Percentiles rank a stretch among this genome's conserved stretches.
These are phyloP conservation scores for Xylariaceae sp. DNA, from an alignment of 2,329 filamentous ascomycete species.

Conservation along the genomic window DNA sequence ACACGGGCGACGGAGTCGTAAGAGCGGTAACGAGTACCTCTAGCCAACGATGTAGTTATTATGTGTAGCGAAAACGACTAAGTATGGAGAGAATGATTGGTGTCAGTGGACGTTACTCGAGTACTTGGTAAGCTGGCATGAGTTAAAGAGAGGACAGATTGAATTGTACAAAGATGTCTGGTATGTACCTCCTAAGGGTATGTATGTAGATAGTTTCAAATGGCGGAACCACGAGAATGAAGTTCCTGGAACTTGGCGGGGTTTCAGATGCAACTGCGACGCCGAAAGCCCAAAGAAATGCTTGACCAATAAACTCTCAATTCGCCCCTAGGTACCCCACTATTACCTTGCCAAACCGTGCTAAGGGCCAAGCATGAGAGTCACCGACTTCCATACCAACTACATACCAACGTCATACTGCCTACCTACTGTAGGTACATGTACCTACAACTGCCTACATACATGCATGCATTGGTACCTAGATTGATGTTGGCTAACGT, in stretches of 20 bases:
- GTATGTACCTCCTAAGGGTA: not conserved
- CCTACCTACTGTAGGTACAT: too few relatives aligned
- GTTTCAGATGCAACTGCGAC: constrained; percentile 25
- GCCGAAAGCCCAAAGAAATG: not conserved
- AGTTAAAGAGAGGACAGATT: not conserved
- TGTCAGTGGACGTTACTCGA: not conserved
- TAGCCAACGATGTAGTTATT: not conserved
- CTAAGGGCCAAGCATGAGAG: not conserved
- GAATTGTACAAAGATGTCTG: not conserved
- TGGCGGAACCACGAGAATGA: not conserved
- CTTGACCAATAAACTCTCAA: not conserved
- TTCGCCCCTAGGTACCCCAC: not conserved
- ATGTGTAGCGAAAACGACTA: not conserved
- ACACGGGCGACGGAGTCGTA: too few relatives aligned
- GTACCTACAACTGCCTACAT: too few relatives aligned
- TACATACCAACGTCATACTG: not conserved
- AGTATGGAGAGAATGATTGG: not conserved
- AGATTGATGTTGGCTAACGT: too few relatives aligned
- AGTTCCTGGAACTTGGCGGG: constrained; percentile 17
- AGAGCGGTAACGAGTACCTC: not conserved
- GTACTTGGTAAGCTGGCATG: not conserved
- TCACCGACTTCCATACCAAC: too few relatives aligned
- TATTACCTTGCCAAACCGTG: not conserved
- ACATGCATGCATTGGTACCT: too few relatives aligned
- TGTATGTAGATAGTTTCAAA: not conserved